phyloP scores from a whole-genome alignment of 129 eudicot genomes.

The Flaveria robusta region DNA sequence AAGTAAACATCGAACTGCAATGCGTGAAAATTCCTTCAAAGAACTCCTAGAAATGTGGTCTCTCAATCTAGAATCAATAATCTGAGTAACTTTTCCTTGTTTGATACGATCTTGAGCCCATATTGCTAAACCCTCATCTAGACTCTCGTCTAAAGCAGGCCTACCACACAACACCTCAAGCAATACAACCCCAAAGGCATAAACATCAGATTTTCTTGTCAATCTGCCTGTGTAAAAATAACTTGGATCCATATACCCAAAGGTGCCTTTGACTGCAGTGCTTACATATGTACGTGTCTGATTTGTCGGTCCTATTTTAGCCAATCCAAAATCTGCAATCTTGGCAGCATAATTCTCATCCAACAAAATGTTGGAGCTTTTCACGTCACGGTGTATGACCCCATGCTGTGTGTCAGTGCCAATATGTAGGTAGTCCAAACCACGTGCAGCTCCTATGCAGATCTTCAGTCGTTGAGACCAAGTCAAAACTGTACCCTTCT shows the following conservation, averaged over 20 bases:
- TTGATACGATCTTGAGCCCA: slow-evolving; percentile 22
- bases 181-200: slow-evolving; percentile 26
- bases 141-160: slow-evolving; percentile 9
- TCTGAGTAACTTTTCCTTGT: slow-evolving; percentile 12
- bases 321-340: slow-evolving; percentile 20
- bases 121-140: slow-evolving; percentile 21
- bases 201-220: slow-evolving; percentile 21
- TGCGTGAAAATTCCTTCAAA: slow-evolving; percentile 8
- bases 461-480: slow-evolving; percentile 27
- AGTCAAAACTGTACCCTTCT: neutral
- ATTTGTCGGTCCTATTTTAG: slow-evolving; percentile 21
- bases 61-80: neutral
- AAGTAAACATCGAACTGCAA: neutral
- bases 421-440: slow-evolving; percentile 20
- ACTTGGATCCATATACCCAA: slow-evolving; percentile 26
- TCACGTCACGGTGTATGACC: slow-evolving; percentile 21
- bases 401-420: slow-evolving; percentile 9
- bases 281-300: slow-evolving; percentile 6
- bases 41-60: slow-evolving; percentile 11
- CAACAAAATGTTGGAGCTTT: slow-evolving; percentile 23
- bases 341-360: slow-evolving; percentile 20
- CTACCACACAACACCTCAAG: slow-evolving; percentile 16
- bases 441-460: slow-evolving; percentile 29
- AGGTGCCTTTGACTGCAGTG: slow-evolving; percentile 14
- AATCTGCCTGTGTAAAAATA: slow-evolving; percentile 8